Evolutionary conservation across 108 stramenopile species (phyloP).

Genomic region (Epipyxis sp.): DNA sequence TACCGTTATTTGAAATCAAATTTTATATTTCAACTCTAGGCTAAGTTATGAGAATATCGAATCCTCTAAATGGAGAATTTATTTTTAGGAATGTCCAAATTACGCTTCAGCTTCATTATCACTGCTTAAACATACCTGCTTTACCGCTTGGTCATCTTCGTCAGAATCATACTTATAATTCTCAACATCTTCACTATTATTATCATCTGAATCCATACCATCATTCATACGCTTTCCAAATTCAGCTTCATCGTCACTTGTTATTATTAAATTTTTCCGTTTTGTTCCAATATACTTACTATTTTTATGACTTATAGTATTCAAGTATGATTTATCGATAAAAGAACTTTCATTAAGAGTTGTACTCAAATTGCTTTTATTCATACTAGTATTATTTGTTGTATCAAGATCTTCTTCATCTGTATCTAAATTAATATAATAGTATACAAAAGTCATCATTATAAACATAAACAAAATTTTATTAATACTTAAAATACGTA

Average conservation of each 20-base stretch:
- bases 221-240: neutral
- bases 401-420: no score
- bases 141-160: neutral
- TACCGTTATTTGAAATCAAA: no score
- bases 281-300: neutral
- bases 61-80: no score
- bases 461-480: no score
- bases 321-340: neutral
- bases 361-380: no score
- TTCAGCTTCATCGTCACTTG: neutral
- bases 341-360: no score
- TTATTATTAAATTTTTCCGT: neutral
- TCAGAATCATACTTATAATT: neutral
- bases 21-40: no score
- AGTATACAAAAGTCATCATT: no score
- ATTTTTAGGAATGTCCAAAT: conserved; percentile 61
- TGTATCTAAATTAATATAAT: no score
- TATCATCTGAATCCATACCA: neutral
- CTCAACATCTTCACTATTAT: neutral
- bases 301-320: neutral
- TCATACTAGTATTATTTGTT: no score
- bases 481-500: no score
- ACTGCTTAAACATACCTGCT: neutral
- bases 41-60: no score
- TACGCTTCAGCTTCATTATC: conserved; percentile 62